A percentile compares a stretch with the other conserved stretches of the same genome.
phyloP scores from a whole-genome alignment of 2,329 filamentous ascomycete species.

The Penicillium sp. region DNA sequence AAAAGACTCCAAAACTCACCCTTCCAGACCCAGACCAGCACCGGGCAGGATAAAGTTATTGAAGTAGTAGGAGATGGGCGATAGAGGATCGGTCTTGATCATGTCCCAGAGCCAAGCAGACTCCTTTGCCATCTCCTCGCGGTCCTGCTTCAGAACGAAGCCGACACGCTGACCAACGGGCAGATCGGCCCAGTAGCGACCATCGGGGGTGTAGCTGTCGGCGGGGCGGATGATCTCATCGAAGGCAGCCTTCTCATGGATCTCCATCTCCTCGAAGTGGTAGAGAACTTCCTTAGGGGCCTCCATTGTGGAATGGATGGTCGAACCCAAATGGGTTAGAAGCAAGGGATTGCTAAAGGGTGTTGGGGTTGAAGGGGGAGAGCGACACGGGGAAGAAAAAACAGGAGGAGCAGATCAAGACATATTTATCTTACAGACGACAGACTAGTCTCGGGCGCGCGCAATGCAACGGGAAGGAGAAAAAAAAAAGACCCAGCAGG shows the following conservation, averaged over 20 bases:
- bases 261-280: slow-evolving; percentile 52
- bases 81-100: slow-evolving; percentile 82
- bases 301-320: slow-evolving; percentile 9
- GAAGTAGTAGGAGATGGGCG: slow-evolving; percentile 78
- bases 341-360: not conserved
- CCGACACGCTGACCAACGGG: slow-evolving; percentile 64
- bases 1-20: slow-evolving; percentile 61
- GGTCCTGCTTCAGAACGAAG: slow-evolving; percentile 74
- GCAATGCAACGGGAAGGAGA: not conserved
- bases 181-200: slow-evolving; percentile 91
- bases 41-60: slow-evolving; percentile 87
- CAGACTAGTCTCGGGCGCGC: not conserved
- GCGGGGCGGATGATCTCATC: slow-evolving; percentile 79
- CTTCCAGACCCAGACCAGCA: slow-evolving; percentile 87
- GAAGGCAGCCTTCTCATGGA: slow-evolving; percentile 65
- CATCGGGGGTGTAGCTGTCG: slow-evolving; percentile 78
- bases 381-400: not conserved
- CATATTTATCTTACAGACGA: not conserved
- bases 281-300: slow-evolving; percentile 35
- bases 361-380: not conserved
- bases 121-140: slow-evolving; percentile 67
- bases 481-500: slow-evolving; percentile 1
- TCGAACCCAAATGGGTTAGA: not conserved
- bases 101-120: slow-evolving; percentile 67
- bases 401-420: not conserved